Conservation (phyloP, 1,139 yeast species). For the Saccharomycopsis crataegensis region DNA sequence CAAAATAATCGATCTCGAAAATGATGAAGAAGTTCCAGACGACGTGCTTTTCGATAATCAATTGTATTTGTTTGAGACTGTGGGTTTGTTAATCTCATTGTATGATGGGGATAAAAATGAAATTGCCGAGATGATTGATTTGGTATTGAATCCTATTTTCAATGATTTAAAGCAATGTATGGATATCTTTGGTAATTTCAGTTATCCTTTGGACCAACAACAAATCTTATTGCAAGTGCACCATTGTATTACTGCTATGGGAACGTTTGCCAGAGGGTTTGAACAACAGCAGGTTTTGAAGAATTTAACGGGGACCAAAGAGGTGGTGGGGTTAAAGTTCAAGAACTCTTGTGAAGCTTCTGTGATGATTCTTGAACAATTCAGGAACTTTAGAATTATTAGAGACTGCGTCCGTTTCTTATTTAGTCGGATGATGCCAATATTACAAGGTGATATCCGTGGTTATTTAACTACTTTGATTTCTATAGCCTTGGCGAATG, state of each 20-base stretch:
- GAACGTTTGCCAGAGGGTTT: slow-evolving; percentile 83
- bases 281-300: slow-evolving; percentile 31
- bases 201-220: slow-evolving; percentile 32
- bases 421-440: slow-evolving; percentile 77
- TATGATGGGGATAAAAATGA: slow-evolving; percentile 28
- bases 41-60: slow-evolving; percentile 58
- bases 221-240: slow-evolving; percentile 66
- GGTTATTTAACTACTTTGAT: slow-evolving; percentile 65
- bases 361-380: slow-evolving; percentile 71
- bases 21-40: slow-evolving; percentile 20
- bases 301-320: slow-evolving; percentile 21
- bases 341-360: slow-evolving; percentile 76
- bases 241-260: slow-evolving; percentile 81
- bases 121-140: slow-evolving; percentile 43
- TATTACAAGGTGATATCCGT: slow-evolving; percentile 50
- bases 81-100: slow-evolving; percentile 58
- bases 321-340: slow-evolving; percentile 42
- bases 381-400: slow-evolving; percentile 58
- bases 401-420: slow-evolving; percentile 85
- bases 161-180: slow-evolving; percentile 63
- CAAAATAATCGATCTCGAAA: slow-evolving; percentile 24
- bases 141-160: slow-evolving; percentile 72
- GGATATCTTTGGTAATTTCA: slow-evolving; percentile 28
- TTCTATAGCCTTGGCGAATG: slow-evolving; percentile 63
- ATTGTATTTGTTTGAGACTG: slow-evolving; percentile 73